phyloP scores from a whole-genome alignment of 306 rosid species.

The Vigna hirtella region DNA sequence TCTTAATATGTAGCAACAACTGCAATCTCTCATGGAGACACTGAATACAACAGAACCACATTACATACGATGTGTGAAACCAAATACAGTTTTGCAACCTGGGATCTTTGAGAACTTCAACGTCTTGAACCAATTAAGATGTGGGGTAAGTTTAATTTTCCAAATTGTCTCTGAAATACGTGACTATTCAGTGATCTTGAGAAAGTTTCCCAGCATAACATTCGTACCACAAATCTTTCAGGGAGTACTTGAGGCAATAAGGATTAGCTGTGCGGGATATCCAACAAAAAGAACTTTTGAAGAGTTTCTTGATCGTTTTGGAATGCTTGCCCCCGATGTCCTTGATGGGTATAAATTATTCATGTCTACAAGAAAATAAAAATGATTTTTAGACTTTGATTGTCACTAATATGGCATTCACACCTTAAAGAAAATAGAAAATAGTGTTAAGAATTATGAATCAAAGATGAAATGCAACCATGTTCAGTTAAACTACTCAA shows the following conservation, averaged over 20 bases:
- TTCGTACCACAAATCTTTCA: conserved; percentile 44
- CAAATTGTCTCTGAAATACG: conserved; percentile 15
- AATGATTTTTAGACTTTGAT: not conserved
- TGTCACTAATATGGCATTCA: not conserved
- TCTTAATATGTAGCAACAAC: conserved; percentile 72
- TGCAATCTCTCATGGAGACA: conserved; percentile 89
- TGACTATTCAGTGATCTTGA: conserved; percentile 10
- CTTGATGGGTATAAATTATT: conserved; percentile 71
- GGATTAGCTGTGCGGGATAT: conserved; percentile 94
- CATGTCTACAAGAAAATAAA: conserved; percentile 30
- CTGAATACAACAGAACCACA: conserved; percentile 86
- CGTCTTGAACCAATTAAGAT: conserved; percentile 85
- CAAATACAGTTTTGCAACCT: conserved; percentile 85
- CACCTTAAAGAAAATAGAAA: conserved; percentile 1
- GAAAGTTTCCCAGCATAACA: not conserved
- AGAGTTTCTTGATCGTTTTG: conserved; percentile 89
- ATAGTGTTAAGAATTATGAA: conserved; percentile 39
- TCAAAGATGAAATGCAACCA: conserved; percentile 32
- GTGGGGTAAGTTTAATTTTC: conserved; percentile 69
- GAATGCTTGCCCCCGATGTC: conserved; percentile 87
- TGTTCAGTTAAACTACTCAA: conserved; percentile 26
- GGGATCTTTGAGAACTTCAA: conserved; percentile 86
- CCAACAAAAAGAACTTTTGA: conserved; percentile 88
- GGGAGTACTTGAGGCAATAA: conserved; percentile 94
- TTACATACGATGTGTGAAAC: conserved; percentile 93